Percentiles rank a stretch among this genome's conserved stretches.
phyloP scores from a whole-genome alignment of 1,139 yeast genomes.

The Lodderomyces theae region DNA sequence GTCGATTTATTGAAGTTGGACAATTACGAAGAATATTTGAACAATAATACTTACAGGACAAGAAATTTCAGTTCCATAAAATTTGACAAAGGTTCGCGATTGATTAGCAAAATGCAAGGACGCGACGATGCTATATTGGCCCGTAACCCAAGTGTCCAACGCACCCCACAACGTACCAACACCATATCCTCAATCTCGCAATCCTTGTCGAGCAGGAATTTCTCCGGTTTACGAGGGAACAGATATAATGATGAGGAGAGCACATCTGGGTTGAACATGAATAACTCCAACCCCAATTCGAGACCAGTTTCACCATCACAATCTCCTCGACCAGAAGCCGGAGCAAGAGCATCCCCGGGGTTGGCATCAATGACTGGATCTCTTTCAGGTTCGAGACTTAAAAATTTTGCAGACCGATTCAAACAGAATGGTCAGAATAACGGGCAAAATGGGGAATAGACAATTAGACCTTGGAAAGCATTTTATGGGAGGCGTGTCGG shows the following conservation, averaged over 20 bases:
- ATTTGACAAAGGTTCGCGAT: slow-evolving; percentile 40
- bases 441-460: slow-evolving; percentile 9
- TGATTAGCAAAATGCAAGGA: slow-evolving; percentile 36
- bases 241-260: slow-evolving; percentile 9
- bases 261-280: slow-evolving; percentile 13
- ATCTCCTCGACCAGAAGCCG: neutral
- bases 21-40: slow-evolving; percentile 39
- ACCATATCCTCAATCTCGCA: slow-evolving; percentile 2
- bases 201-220: slow-evolving; percentile 9
- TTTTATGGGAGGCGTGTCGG: too few species aligned
- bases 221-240: slow-evolving; percentile 9
- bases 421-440: slow-evolving; percentile 22
- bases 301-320: neutral
- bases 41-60: slow-evolving; percentile 39
- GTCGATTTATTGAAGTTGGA: slow-evolving; percentile 39
- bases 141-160: slow-evolving; percentile 4
- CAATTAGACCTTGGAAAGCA: neutral
- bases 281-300: slow-evolving; percentile 1
- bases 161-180: slow-evolving; percentile 1
- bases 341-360: neutral
- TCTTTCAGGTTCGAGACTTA: slow-evolving; percentile 29
- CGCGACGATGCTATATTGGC: neutral
- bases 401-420: slow-evolving; percentile 40
- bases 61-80: slow-evolving; percentile 42
- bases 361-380: slow-evolving; percentile 22